Percentiles rank a stretch among this genome's conserved stretches.
phyloP scores from a whole-genome alignment of 768 basidiomycete genomes.

The Mycena leptocephala region DNA sequence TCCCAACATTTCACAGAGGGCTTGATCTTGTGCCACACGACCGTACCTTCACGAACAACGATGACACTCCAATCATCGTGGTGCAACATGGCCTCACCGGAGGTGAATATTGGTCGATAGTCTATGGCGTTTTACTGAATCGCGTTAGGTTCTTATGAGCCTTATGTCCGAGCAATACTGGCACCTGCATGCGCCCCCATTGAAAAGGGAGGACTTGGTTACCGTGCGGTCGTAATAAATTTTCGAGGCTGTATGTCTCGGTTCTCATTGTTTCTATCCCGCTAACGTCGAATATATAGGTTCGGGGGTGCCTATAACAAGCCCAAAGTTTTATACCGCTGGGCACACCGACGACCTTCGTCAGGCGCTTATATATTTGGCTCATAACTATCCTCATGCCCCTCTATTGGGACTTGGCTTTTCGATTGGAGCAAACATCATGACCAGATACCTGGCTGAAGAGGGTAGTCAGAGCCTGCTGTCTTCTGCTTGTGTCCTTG shows the following conservation, averaged over 20 bases:
- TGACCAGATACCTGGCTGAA: conserved; percentile 91
- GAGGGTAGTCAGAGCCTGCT: conserved; percentile 78
- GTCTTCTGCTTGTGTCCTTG: conserved; percentile 76
- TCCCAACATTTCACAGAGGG: conserved; percentile 57
- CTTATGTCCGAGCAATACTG: conserved; percentile 89
- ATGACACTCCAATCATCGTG: conserved; percentile 68
- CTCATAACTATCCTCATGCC: conserved; percentile 80
- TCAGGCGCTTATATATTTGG: conserved; percentile 83
- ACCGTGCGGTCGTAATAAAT: conserved; percentile 91
- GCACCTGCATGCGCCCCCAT: conserved; percentile 81
- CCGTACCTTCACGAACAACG: conserved; percentile 48
- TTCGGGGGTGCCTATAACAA: conserved; percentile 88
- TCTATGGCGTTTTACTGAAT: conserved; percentile 19
- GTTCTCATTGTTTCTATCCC: conserved; percentile 14
- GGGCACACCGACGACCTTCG: conserved; percentile 93
- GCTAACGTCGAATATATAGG: conserved; percentile 60
- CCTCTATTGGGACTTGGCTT: conserved; percentile 91
- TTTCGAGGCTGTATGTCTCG: conserved; percentile 87
- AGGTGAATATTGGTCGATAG: conserved; percentile 45
- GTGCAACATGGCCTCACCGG: conserved; percentile 71
- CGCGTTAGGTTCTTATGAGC: conserved; percentile 86
- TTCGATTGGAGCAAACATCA: conserved; percentile 93
- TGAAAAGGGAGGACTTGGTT: conserved; percentile 87
- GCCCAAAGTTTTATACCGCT: conserved; percentile 88
- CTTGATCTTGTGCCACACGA: conserved; percentile 73